Base-by-base conservation (phyloP, 331 rosid genomes). In the Acacia pycnantha region DNA sequence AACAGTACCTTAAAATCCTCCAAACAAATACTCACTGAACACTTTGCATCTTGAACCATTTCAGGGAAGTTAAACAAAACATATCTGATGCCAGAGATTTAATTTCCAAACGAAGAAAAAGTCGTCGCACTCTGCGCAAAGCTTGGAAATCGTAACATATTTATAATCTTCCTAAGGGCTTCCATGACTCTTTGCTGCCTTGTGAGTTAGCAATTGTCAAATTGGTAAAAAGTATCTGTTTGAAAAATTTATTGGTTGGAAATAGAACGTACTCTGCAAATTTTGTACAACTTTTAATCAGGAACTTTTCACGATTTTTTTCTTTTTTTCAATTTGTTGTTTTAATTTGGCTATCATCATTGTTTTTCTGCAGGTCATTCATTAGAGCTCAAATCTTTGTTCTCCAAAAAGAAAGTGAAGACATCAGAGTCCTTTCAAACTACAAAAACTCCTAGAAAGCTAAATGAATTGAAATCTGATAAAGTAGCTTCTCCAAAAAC, bases 401-500 rank as follows among this genome's bases (percentile, higher is more conserved):
- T 85, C 74, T 79, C 56, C 64, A 69, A 43, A 46, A 83, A 71
- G 72, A 83, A 83, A 79, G 19, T 74, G 51, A 86, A 83, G 76
- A 81, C 76, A 35, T 47, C 43, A 37, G 70, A 68, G 62, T 85
- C 77, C 50, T 44, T 76, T 50, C 79, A 78, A 74, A 51, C 51
- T 37, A 21, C 4, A 7, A 27, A 35, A 33, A 35, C 67, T 54
- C 48, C 48, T 0, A 61, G 31, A 8, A 53, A 53, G n/a, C 35
- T 54, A 5, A 12, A 35, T 53, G n/a, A 54, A 14, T 33, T 44
- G 59, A 47, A 54, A 74, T 54, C 35, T 54, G 14, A 62, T 33
- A 53, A 65, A 22, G 81, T 47, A 41, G 81, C 86, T 64, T 89
- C 95, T 61, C 95, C 93, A 14, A 85, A 83, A 51, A 91, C 95